These are phyloP conservation scores for Pythium plurisporium DNA, from an alignment of 352 stramenopile species.

Conservation along the genomic window DNA sequence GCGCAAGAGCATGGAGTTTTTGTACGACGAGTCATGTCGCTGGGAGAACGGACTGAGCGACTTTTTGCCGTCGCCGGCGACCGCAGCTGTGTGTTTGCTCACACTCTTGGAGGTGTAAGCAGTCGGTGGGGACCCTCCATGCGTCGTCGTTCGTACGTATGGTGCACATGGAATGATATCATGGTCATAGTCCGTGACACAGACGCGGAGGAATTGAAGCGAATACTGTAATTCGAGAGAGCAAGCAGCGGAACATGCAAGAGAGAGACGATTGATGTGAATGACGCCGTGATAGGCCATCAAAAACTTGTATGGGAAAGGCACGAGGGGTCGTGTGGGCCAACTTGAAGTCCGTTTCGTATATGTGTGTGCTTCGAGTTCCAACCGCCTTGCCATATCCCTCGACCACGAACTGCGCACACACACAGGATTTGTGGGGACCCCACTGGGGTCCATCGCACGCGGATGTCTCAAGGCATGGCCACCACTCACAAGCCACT, in stretches of 20 bases:
- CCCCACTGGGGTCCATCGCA: no score
- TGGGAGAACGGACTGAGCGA: constrained; percentile 66
- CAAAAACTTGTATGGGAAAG: background rate
- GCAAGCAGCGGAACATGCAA: background rate
- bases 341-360: background rate
- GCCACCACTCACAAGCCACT: no score
- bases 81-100: constrained; percentile 52
- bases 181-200: constrained; percentile 3
- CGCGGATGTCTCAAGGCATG: background rate
- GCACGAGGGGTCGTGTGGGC: no score
- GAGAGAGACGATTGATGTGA: background rate
- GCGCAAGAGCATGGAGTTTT: no score
- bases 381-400: no score
- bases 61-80: constrained; percentile 77
- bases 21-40: constrained; percentile 83
- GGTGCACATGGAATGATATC: background rate
- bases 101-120: constrained; percentile 55
- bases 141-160: no score
- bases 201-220: constrained; percentile 3
- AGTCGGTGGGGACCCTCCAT: background rate
- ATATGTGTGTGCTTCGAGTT: no score
- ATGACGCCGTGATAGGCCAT: background rate
- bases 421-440: no score
- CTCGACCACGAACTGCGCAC: no score
- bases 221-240: background rate